A percentile compares a stretch with the other conserved stretches of the same genome.
Evolutionary conservation across 495 filamentous ascomycete genomes (phyloP).

Genomic region (Podospora tetraspora): DNA sequence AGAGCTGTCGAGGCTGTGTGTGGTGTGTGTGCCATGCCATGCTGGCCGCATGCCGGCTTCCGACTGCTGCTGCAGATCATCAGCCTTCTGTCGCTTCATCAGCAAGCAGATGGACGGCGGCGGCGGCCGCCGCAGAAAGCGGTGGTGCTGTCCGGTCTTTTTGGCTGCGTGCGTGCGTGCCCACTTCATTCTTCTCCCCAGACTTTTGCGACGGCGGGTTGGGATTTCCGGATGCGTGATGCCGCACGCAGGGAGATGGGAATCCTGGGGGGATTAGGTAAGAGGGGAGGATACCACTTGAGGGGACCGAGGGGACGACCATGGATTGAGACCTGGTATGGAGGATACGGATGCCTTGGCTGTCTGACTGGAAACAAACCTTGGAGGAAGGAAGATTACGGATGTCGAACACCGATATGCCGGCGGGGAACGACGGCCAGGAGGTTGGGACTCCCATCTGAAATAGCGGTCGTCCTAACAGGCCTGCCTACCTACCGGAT

Average conservation of each 20-base stretch:
- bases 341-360: background rate
- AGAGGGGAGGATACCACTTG: background rate
- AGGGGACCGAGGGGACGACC: background rate
- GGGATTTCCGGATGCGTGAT: conserved; percentile 7
- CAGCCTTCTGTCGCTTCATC: background rate
- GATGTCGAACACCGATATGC: background rate
- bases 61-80: background rate
- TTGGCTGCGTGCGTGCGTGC: background rate
- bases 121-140: background rate
- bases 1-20: background rate
- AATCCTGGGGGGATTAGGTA: background rate
- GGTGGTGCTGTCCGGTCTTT: background rate
- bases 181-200: conserved; percentile 2
- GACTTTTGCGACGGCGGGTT: background rate
- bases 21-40: background rate
- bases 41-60: background rate
- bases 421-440: background rate
- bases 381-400: background rate
- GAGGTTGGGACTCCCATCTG: background rate
- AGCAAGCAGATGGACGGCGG: background rate
- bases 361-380: background rate
- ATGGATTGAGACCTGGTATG: background rate
- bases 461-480: background rate
- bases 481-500: background rate
- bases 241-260: background rate